These are phyloP conservation scores for Candida cerambycidarum DNA, from an alignment of 805 yeast species.

Conservation along the genomic window DNA sequence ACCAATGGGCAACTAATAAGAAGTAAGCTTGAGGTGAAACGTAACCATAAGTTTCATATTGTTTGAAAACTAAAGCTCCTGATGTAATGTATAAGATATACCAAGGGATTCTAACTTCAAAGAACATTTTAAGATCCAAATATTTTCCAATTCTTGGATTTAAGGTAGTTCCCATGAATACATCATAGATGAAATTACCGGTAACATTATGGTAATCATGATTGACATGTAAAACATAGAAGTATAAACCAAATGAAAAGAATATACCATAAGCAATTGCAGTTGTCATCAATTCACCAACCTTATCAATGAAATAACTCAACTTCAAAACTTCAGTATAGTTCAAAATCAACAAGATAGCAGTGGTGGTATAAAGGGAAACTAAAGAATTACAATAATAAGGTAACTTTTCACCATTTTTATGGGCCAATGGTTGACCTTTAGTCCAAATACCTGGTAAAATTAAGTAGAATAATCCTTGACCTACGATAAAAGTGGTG, in stretches of 20 bases:
- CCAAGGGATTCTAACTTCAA: conserved; percentile 98
- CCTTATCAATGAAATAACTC: conserved; percentile 72
- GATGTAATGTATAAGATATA: conserved; percentile 79
- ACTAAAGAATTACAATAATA: conserved; percentile 92
- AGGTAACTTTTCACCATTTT: conserved; percentile 77
- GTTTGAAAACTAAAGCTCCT: conserved; percentile 72
- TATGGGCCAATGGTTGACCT: conserved; percentile 88
- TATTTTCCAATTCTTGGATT: conserved; percentile 93
- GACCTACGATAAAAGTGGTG: conserved; percentile 64
- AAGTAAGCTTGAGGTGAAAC: conserved; percentile 74
- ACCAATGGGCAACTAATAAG: conserved; percentile 82
- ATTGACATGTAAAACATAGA: conserved; percentile 61
- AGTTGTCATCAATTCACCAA: conserved; percentile 91
- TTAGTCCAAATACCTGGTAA: conserved; percentile 94
- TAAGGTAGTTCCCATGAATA: conserved; percentile 96
- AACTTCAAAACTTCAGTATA: conserved; percentile 71
- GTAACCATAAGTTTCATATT: conserved; percentile 77
- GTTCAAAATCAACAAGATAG: conserved; percentile 61
- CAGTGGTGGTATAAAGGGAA: conserved; percentile 72
- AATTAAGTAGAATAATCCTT: conserved; percentile 71
- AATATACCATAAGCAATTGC: conserved; percentile 78
- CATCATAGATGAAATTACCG: conserved; percentile 85
- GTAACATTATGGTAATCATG: conserved; percentile 88
- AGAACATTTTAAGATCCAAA: conserved; percentile 90
- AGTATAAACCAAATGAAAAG: conserved; percentile 67